Base-by-base conservation (phyloP, 1,139 yeast species). In the Yamadazyma membranifaciens region DNA sequence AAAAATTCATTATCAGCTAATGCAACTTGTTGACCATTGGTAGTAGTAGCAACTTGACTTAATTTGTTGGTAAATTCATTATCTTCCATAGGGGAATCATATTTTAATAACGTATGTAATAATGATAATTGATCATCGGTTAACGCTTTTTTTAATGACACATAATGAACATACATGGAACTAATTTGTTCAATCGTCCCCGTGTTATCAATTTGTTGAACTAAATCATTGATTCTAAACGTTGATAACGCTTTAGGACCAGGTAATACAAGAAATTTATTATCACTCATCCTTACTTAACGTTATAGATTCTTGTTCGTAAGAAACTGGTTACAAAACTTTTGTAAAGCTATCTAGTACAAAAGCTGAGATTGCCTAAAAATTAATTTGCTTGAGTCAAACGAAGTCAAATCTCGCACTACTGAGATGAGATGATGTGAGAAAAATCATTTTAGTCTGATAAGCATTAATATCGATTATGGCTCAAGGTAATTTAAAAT, bases 171-270 rank as follows among this genome's bases (percentile, higher is more conserved):
- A 59, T 78, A 87, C 44, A 87, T 75, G 15, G 96, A 78, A 43
- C 82, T 79, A 45, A 92, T 80, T 36, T 80, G 80, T 36, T 77
- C 77, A 41, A 88, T 84, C 39, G 83, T 81, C 14, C 79, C 69
- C 15, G 59, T 41, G 22, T 85, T 75, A 13, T 6, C 16, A 65
- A 91, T 79, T 54, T 84, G 91, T 54, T 78, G 76, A 52, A 80
- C 71, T 67, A 89, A 73, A 52, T 76, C 83, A 47, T 80, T 78
- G 52, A 89, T 81, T 66, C 98, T 80, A 65, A 92, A 92, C 39
- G 77, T 78, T 39, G 98, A 89, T 59, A 91, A 75, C 48, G 97
- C 98, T 59, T 78, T 78, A 40, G 97, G 95, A 45, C 98, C 98
- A 39, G 96, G 85, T 51, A 87, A 73, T 51, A 85, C 75, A 60